phyloP scores from a whole-genome alignment of 768 basidiomycete species.

The Neoboletus brunneissimus region DNA sequence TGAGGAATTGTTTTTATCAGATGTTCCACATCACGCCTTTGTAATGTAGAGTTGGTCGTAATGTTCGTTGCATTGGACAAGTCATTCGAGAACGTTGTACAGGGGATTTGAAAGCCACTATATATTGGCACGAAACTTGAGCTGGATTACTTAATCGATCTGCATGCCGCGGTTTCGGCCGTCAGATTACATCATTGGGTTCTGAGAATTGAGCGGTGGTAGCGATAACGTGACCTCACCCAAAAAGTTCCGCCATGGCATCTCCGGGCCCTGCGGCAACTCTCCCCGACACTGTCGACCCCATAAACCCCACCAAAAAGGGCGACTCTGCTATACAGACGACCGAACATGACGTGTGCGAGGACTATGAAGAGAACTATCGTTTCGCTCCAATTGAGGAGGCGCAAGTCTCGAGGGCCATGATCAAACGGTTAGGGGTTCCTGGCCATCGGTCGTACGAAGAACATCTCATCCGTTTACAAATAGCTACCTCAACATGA shows the following conservation, averaged over 20 bases:
- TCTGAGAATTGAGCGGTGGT: not conserved
- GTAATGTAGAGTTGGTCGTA: not conserved
- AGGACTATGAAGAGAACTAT: conserved; percentile 57
- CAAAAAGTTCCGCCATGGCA: conserved; percentile 29
- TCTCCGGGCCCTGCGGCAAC: conserved; percentile 39
- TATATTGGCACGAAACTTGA: too few species aligned
- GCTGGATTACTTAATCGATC: too few species aligned
- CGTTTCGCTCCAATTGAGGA: conserved; percentile 73
- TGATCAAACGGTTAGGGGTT: conserved; percentile 61
- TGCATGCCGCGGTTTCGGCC: too few species aligned
- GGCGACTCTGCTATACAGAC: conserved; percentile 8
- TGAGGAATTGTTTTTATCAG: not conserved
- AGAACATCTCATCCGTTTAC: conserved; percentile 1
- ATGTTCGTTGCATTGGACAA: not conserved
- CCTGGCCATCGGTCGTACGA: not conserved
- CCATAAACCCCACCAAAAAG: conserved; percentile 26
- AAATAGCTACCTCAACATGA: conserved; percentile 63
- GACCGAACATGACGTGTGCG: conserved; percentile 21
- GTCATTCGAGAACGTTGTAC: too few species aligned
- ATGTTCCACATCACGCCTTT: too few species aligned
- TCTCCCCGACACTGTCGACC: conserved; percentile 18
- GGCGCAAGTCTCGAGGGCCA: conserved; percentile 71
- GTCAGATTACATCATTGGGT: not conserved
- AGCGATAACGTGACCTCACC: not conserved
- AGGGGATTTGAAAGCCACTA: not conserved